Evolutionary conservation across 768 basidiomycete genomes (phyloP), one percentile per base, ranked within the genome.

Genomic region (Boletus rubropictus): DNA sequence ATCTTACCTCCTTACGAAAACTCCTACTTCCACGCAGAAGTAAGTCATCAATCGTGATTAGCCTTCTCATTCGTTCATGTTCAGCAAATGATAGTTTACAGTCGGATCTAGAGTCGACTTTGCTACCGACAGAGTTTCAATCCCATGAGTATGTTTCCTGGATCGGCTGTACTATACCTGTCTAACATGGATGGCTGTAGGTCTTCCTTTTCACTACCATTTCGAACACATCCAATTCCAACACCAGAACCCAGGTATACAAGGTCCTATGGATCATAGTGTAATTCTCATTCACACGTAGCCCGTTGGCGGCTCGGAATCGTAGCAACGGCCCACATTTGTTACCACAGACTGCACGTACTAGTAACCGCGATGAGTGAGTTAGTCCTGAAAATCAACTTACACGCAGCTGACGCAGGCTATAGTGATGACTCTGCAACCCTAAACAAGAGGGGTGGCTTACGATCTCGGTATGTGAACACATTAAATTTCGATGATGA

Each of bases 231-330:
- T 39, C 42, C 50, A 2, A 64, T 66, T n/a, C 54, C 65, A 27
- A 66, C 66, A 7, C 64, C 64, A 20, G 64, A 66, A n/a, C 35
- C 66, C 8, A 66, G 64, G 64, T 68, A 44, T 41, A 53, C 24
- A 12, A 15, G 32, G 11, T 17, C 12, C 9, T 17, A 17, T 15
- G 6, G 22, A 31, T 18, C 22, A 15, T 21, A 15, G 20, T 42
- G 14, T 22, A 15, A 10, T 44, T 46, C 59, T 55, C 41, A 60
- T 31, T 6, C 20, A 31, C 25, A 27, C 39, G 38, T 35, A 63
- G 62, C 44, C 62, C 62, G 7, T 51, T 66, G 17, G 36, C 53
- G 42, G 39, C 39, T 20, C 57, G 56, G 22, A 47, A 50, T 54
- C 61, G 48, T 44, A 53, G 33, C 37, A 57, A 38, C 46, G 60